Evolutionary conservation across 1,284 basidiomycete species (phyloP).

Genomic region (Sphaerobolus stellatus): DNA sequence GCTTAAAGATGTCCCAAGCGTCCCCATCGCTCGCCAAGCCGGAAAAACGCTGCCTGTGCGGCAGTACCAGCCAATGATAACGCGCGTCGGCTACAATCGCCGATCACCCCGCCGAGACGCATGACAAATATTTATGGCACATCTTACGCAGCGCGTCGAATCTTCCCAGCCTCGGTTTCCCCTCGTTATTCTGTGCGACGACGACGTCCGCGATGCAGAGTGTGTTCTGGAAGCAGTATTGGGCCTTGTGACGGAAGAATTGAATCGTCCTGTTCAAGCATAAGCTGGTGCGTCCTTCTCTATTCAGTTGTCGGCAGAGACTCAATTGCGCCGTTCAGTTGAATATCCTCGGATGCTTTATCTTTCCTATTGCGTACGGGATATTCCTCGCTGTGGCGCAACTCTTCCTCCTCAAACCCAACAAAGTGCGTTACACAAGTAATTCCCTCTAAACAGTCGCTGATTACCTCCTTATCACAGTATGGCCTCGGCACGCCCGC

Average conservation of each 20-base stretch:
- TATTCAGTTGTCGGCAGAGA: not conserved
- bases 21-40: too few relatives aligned
- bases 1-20: too few relatives aligned
- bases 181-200: too few relatives aligned
- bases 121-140: too few relatives aligned
- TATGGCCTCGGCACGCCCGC: constrained; percentile 62
- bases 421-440: constrained; percentile 44
- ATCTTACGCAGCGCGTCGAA: too few relatives aligned
- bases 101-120: too few relatives aligned
- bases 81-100: too few relatives aligned
- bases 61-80: too few relatives aligned
- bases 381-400: constrained; percentile 67
- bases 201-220: too few relatives aligned
- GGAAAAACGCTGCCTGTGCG: too few relatives aligned
- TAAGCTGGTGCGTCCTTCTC: constrained; percentile 50
- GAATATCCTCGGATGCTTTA: constrained; percentile 64
- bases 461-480: constrained; percentile 37
- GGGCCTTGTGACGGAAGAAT: constrained; percentile 69
- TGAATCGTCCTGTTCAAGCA: constrained; percentile 69
- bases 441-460: not conserved
- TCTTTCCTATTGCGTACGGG: constrained; percentile 68
- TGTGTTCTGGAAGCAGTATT: constrained; percentile 62
- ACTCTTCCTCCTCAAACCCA: constrained; percentile 52
- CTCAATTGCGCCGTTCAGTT: constrained; percentile 39
- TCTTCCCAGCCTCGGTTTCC: too few relatives aligned